Evolutionary conservation across 306 rosid species (phyloP).

Genomic region (Prunus dulcis): DNA sequence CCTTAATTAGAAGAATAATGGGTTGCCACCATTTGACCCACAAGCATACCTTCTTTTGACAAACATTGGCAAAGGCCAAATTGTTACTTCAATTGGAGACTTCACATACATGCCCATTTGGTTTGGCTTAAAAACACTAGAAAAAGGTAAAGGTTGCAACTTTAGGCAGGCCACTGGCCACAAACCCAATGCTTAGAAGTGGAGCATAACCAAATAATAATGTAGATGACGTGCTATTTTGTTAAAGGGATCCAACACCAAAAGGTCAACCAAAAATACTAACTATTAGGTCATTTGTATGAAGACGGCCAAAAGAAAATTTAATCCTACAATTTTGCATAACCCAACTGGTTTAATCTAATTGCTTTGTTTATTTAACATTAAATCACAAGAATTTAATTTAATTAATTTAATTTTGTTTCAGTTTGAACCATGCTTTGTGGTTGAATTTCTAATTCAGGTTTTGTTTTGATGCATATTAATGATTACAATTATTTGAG

Average conservation of each 20-base stretch:
- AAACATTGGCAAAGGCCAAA: not conserved
- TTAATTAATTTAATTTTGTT: not conserved
- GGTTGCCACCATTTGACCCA: not conserved
- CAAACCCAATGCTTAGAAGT: not conserved
- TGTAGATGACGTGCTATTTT: conserved; percentile 16
- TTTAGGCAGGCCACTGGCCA: conserved; percentile 6
- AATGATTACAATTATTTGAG: not conserved
- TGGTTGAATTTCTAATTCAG: not conserved
- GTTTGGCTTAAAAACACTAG: conserved; percentile 11
- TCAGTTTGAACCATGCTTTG: not conserved
- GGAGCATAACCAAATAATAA: conserved; percentile 13
- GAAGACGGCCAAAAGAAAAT: not conserved
- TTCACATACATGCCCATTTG: not conserved
- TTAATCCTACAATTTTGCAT: not conserved
- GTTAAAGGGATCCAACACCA: conserved; percentile 17
- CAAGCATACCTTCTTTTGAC: not conserved
- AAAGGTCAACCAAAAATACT: conserved; percentile 27
- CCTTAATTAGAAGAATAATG: not conserved
- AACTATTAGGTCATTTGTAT: conserved; percentile 20
- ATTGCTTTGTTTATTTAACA: not conserved
- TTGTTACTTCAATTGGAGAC: conserved; percentile 8
- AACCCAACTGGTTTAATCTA: not conserved
- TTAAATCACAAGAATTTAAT: not conserved
- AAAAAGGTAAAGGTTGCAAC: not conserved
- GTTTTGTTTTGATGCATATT: not conserved